Percentiles rank a stretch among this genome's conserved stretches.
Conservation (phyloP, 768 basidiomycete species). For the Boletus rufocinnamomeus region DNA sequence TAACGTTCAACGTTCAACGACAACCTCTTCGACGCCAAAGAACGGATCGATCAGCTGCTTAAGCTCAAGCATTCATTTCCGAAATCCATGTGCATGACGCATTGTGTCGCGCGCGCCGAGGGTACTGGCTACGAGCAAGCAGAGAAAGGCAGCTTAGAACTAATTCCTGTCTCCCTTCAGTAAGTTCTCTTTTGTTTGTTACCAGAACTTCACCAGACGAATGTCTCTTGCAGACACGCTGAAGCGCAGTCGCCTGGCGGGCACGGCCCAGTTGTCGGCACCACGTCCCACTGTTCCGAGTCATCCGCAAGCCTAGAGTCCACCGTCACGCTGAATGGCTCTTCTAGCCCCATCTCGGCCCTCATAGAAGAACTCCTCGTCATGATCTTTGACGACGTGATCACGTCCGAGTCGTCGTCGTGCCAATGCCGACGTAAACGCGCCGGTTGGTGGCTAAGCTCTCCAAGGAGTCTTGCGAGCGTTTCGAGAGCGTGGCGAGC, state of each 20-base stretch:
- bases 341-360: conserved; percentile 7
- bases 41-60: neutral
- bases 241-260: neutral
- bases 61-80: neutral
- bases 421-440: neutral
- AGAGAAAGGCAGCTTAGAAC: neutral
- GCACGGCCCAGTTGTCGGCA: neutral
- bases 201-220: neutral
- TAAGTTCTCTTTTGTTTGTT: conserved; percentile 3
- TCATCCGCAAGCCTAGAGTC: neutral
- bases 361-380: conserved; percentile 25
- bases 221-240: neutral
- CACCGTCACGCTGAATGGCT: neutral
- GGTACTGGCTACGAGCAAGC: neutral
- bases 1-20: too few relatives aligned
- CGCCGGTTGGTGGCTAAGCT: neutral
- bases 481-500: conserved; percentile 21
- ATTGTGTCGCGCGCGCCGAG: neutral
- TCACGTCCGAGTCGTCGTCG: conserved; percentile 13
- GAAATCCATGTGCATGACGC: neutral
- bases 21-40: neutral
- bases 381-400: conserved; percentile 23
- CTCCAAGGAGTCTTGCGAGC: conserved; percentile 18
- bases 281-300: neutral
- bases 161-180: neutral